Evolutionary conservation across 768 basidiomycete species (phyloP).

Genomic region (Leccinellum luteum): DNA sequence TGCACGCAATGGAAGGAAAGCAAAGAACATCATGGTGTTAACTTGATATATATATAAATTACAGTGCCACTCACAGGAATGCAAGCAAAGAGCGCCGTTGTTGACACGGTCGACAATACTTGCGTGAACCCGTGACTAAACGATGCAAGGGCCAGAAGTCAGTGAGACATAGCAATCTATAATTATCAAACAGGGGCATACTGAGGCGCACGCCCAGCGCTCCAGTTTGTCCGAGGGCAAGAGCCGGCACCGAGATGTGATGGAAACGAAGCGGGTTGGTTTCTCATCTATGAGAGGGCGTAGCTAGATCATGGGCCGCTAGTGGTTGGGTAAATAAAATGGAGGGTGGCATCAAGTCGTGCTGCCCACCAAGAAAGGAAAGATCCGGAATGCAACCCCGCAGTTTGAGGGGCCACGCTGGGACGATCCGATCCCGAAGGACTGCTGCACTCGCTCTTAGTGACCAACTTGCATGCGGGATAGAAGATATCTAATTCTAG

Average conservation of each 20-base stretch:
- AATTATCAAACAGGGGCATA: constrained; percentile 8
- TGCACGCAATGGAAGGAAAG: constrained; percentile 14
- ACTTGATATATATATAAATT: constrained; percentile 13
- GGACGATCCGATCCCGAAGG: constrained; percentile 26
- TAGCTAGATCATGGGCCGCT: constrained; percentile 9
- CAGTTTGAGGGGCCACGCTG: constrained; percentile 30
- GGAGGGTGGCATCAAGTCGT: constrained; percentile 14
- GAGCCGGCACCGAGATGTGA: constrained; percentile 27
- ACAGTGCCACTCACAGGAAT: constrained; percentile 9
- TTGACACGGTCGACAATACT: constrained; percentile 13
- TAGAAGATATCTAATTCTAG: constrained; percentile 13
- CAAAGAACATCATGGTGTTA: not conserved
- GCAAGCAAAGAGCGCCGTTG: not conserved
- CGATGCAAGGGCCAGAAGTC: constrained; percentile 8
- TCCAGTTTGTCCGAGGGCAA: constrained; percentile 9
- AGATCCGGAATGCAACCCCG: constrained; percentile 20
- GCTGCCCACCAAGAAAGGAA: constrained; percentile 8
- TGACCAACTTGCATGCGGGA: constrained; percentile 7
- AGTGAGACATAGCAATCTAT: constrained; percentile 12
- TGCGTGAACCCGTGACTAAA: constrained; percentile 9
- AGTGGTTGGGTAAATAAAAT: constrained; percentile 19
- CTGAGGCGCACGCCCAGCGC: constrained; percentile 16
- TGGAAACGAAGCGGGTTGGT: not conserved
- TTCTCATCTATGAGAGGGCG: constrained; percentile 5
- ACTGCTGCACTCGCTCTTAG: constrained; percentile 4